A percentile compares a stretch with the other conserved stretches of the same genome.
phyloP scores from a whole-genome alignment of 805 yeast species.

The Pachysolen tannophilus region DNA sequence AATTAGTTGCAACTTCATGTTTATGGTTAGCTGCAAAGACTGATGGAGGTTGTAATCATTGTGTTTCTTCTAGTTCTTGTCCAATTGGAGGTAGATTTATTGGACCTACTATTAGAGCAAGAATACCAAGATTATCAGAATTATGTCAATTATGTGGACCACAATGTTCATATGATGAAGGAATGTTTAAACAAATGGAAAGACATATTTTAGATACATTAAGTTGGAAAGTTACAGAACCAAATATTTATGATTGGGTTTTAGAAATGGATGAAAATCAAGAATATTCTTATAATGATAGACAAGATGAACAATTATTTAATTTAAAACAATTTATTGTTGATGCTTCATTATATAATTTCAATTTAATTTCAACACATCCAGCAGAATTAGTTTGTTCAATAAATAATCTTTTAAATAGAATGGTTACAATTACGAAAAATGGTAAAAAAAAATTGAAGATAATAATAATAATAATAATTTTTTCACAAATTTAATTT shows the following conservation, averaged over 20 bases:
- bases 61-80: slow-evolving; percentile 39
- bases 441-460: no score
- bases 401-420: slow-evolving; percentile 7
- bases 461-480: neutral
- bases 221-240: slow-evolving; percentile 65
- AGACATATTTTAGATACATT: slow-evolving; percentile 62
- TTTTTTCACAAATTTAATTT: neutral
- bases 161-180: slow-evolving; percentile 47
- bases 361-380: slow-evolving; percentile 32
- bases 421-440: slow-evolving; percentile 1
- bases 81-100: slow-evolving; percentile 53
- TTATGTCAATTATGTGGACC: slow-evolving; percentile 66
- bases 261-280: slow-evolving; percentile 34
- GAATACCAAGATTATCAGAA: slow-evolving; percentile 69
- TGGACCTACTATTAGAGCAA: slow-evolving; percentile 67
- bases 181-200: slow-evolving; percentile 69
- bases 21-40: slow-evolving; percentile 79
- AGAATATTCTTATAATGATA: slow-evolving; percentile 25
- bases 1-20: slow-evolving; percentile 75
- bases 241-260: slow-evolving; percentile 44
- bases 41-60: slow-evolving; percentile 68
- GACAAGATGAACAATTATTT: slow-evolving; percentile 26
- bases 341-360: slow-evolving; percentile 40
- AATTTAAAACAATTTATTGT: slow-evolving; percentile 41
- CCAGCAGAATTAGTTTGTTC: slow-evolving; percentile 18